A percentile compares a stretch with the other conserved stretches of the same genome.
Evolutionary conservation across 805 yeast species (phyloP).

Genomic region (Metschnikowia kunwiensis): DNA sequence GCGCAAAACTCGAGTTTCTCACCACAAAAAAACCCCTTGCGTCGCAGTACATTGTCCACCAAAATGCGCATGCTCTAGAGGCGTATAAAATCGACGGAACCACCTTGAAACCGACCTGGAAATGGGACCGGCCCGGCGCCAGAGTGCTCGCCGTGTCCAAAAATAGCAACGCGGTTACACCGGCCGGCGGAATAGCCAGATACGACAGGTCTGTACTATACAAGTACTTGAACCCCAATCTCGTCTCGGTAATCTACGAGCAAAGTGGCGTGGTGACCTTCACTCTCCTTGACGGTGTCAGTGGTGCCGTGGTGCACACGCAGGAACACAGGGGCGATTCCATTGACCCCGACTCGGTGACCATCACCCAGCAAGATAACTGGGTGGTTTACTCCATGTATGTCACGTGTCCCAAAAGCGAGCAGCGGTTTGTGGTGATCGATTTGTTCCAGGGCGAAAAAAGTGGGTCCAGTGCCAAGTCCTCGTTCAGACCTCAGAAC

Average conservation of each 20-base stretch:
- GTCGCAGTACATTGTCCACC: conserved; percentile 18
- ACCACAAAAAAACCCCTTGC: not conserved
- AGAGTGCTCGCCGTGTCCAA: conserved; percentile 21
- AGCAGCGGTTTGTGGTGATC: conserved; percentile 59
- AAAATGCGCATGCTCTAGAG: conserved; percentile 14
- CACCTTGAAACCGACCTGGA: conserved; percentile 29
- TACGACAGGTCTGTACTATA: conserved; percentile 73
- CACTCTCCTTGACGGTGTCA: conserved; percentile 60
- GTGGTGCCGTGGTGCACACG: conserved; percentile 60
- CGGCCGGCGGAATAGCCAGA: conserved; percentile 65
- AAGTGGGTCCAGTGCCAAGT: conserved; percentile 21
- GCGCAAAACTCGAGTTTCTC: conserved; percentile 5
- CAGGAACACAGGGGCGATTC: conserved; percentile 36
- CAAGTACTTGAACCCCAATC: conserved; percentile 77
- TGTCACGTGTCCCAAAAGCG: conserved; percentile 47
- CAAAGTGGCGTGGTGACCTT: conserved; percentile 36
- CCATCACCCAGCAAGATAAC: conserved; percentile 71
- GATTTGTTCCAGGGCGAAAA: conserved; percentile 66
- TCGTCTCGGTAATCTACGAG: conserved; percentile 48
- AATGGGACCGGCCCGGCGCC: conserved; percentile 20
- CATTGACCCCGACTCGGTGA: conserved; percentile 40
- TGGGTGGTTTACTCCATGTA: conserved; percentile 73
- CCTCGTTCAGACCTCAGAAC: conserved; percentile 44
- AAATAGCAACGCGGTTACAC: conserved; percentile 23
- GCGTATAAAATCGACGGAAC: conserved; percentile 22